phyloP scores from a whole-genome alignment of 352 stramenopile species.

The Pythium volutum region DNA sequence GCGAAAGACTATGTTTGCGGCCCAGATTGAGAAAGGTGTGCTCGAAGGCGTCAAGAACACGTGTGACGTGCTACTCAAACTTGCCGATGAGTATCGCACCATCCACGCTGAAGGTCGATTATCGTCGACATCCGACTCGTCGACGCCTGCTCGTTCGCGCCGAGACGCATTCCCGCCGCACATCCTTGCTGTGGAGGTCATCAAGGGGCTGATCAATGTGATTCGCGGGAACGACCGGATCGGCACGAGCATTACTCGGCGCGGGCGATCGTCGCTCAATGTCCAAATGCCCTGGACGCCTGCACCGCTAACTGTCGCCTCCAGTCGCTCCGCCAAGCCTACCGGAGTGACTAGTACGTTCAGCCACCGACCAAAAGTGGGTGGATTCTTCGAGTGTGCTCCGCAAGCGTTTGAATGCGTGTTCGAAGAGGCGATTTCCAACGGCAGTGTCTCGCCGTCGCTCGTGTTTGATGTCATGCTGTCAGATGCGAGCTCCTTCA shows the following conservation, averaged over 20 bases:
- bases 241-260: constrained; percentile 24
- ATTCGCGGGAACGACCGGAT: constrained; percentile 32
- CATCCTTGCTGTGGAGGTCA: constrained; percentile 50
- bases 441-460: constrained; percentile 37
- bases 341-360: constrained; percentile 4
- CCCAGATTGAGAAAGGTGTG: constrained; percentile 28
- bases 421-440: constrained; percentile 40
- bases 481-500: constrained; percentile 55
- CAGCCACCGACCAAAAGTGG: constrained; percentile 14
- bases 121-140: not conserved
- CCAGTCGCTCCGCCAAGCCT: not conserved
- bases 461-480: constrained; percentile 59
- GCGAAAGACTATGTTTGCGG: constrained; percentile 26
- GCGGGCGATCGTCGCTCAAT: constrained; percentile 26
- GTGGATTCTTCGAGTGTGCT: constrained; percentile 49
- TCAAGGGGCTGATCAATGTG: constrained; percentile 43
- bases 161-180: constrained; percentile 25
- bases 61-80: constrained; percentile 26
- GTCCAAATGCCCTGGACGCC: constrained; percentile 45
- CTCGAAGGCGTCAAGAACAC: constrained; percentile 29
- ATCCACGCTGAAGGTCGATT: not conserved
- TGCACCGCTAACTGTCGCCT: not conserved
- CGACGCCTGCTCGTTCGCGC: not conserved
- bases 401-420: constrained; percentile 42
- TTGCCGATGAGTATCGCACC: constrained; percentile 15